Evolutionary conservation across 768 basidiomycete species (phyloP).

Genomic region (Agrocybe praecox): DNA sequence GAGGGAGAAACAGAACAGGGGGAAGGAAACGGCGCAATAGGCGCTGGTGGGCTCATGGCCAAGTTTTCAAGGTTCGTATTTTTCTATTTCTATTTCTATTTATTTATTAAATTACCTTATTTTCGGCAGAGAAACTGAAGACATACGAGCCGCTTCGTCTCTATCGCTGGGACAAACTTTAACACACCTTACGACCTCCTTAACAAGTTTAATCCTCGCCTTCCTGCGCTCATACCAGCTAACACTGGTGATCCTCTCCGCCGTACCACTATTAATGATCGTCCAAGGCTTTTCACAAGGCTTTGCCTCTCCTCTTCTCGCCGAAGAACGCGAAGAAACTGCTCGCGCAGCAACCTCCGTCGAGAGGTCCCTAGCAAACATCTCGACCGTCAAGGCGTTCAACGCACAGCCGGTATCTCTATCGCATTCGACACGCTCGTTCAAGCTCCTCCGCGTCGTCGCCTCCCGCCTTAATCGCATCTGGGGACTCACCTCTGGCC

Average conservation of each 20-base stretch:
- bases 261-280: conserved; percentile 80
- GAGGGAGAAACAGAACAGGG: conserved; percentile 33
- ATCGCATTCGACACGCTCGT: conserved; percentile 45
- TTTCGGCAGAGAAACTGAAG: conserved; percentile 87
- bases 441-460: conserved; percentile 44
- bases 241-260: conserved; percentile 89
- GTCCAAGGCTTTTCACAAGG: conserved; percentile 77
- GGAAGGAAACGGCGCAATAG: conserved; percentile 33
- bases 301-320: conserved; percentile 67
- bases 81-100: not conserved
- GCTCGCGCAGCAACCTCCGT: conserved; percentile 75
- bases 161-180: conserved; percentile 76
- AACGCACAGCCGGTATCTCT: conserved; percentile 64
- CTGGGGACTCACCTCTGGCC: conserved; percentile 74
- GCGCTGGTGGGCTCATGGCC: conserved; percentile 91
- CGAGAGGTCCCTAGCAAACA: conserved; percentile 74
- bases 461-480: conserved; percentile 61
- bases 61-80: conserved; percentile 77
- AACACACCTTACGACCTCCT: conserved; percentile 78
- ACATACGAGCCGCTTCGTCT: conserved; percentile 84
- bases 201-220: conserved; percentile 81
- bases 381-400: conserved; percentile 92
- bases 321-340: conserved; percentile 66
- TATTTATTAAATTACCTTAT: not conserved
- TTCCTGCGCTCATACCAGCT: conserved; percentile 80